phyloP scores from a whole-genome alignment of 257 asterid species.

The Nicotiana attenuata region DNA sequence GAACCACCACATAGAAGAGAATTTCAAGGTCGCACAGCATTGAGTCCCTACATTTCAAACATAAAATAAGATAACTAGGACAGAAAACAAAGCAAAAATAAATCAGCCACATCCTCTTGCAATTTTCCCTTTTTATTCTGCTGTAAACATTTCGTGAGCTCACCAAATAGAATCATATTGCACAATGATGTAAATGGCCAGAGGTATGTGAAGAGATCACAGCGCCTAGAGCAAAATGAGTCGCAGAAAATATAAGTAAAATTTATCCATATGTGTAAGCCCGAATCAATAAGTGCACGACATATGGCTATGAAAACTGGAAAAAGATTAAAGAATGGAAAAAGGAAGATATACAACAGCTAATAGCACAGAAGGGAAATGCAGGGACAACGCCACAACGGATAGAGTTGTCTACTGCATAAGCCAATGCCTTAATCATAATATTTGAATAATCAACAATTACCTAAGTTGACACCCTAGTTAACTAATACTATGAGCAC shows the following conservation, averaged over 20 bases:
- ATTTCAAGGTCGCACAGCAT: constrained; percentile 41
- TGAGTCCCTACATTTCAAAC: constrained; percentile 15
- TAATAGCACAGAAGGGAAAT: constrained; percentile 6
- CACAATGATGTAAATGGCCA: background rate
- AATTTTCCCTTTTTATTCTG: background rate
- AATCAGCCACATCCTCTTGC: background rate
- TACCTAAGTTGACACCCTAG: background rate
- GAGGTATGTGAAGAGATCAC: background rate
- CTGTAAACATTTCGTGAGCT: background rate
- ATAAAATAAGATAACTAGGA: background rate
- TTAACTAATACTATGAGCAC: background rate
- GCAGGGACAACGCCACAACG: background rate
- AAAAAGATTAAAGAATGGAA: background rate
- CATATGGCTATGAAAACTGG: background rate
- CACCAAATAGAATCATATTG: background rate
- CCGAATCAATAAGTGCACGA: background rate
- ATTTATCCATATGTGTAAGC: background rate
- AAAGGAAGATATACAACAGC: background rate
- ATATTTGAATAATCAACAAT: background rate
- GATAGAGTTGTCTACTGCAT: background rate
- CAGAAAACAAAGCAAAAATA: background rate
- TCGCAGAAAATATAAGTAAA: background rate
- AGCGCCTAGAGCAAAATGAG: background rate
- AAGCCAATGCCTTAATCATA: background rate
- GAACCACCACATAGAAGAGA: constrained; percentile 29